These are phyloP conservation scores for Gryganskiella cystojenkinii DNA, from an alignment of 192 early-diverging fungal genomes.

Conservation along the genomic window DNA sequence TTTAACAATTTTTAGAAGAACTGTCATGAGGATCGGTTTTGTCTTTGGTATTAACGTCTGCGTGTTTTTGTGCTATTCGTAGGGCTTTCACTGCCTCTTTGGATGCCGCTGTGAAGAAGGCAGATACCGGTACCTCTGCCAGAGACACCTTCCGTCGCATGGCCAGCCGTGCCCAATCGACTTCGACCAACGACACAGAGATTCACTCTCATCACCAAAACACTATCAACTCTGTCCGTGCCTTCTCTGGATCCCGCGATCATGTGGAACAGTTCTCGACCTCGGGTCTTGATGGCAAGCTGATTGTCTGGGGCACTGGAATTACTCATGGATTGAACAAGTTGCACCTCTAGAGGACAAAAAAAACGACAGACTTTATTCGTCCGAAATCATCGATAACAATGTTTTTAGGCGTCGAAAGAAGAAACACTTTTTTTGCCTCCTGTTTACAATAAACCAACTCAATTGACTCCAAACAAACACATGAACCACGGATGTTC, in stretches of 20 bases:
- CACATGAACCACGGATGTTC: too few species aligned
- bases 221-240: slow-evolving; percentile 82
- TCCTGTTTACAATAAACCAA: too few species aligned
- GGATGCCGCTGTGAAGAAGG: slow-evolving; percentile 83
- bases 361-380: background rate
- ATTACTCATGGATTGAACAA: slow-evolving; percentile 27
- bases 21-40: background rate
- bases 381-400: background rate
- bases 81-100: slow-evolving; percentile 74
- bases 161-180: slow-evolving; percentile 84
- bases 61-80: background rate
- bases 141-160: slow-evolving; percentile 91
- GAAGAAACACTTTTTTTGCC: background rate
- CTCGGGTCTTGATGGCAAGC: slow-evolving; percentile 84
- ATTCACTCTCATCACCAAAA: slow-evolving; percentile 94
- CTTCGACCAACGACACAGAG: slow-evolving; percentile 71
- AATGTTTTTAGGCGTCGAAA: too few species aligned
- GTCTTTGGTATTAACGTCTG: background rate
- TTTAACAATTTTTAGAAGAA: background rate
- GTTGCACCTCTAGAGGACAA: slow-evolving; percentile 28
- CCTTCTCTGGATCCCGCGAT: slow-evolving; percentile 60
- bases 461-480: too few species aligned
- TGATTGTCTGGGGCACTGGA: slow-evolving; percentile 75
- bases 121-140: slow-evolving; percentile 71
- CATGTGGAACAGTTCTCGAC: slow-evolving; percentile 80